phyloP scores from a whole-genome alignment of 2,329 filamentous ascomycete species.

The Lachnellula suecica region DNA sequence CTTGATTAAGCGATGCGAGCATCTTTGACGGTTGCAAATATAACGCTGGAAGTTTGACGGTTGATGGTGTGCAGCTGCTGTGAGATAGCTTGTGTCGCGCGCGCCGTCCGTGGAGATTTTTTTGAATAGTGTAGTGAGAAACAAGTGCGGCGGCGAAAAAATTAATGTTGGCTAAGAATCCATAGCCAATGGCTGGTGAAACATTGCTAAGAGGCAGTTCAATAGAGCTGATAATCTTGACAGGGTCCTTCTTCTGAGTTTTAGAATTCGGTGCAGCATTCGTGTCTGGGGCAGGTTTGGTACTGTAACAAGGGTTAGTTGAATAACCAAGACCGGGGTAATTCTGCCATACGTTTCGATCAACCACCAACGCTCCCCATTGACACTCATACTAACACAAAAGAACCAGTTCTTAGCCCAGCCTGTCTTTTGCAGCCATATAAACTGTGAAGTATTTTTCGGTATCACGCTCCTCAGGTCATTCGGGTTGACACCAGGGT shows the following conservation, averaged over 20 bases:
- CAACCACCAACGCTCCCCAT: constrained; percentile 79
- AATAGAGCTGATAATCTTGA: constrained; percentile 23
- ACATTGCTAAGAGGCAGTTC: constrained; percentile 26
- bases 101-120: constrained; percentile 30
- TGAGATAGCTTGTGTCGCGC: constrained; percentile 27
- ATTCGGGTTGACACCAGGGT: constrained; percentile 47
- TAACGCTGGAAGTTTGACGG: constrained; percentile 30
- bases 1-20: constrained; percentile 18
- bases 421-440: constrained; percentile 69
- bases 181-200: constrained; percentile 30
- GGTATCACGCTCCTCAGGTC: constrained; percentile 59
- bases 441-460: constrained; percentile 59
- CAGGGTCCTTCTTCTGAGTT: constrained; percentile 11
- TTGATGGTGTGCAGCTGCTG: constrained; percentile 23
- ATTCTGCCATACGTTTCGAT: constrained; percentile 51
- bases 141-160: constrained; percentile 37
- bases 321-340: background rate
- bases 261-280: constrained; percentile 6
- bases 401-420: constrained; percentile 75
- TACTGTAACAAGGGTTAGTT: constrained; percentile 25
- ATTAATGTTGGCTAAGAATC: constrained; percentile 35
- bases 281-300: constrained; percentile 1
- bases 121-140: constrained; percentile 37
- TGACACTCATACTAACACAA: constrained; percentile 66
- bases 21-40: constrained; percentile 28